These are phyloP conservation scores for Gnetum montanum DNA, from an alignment of 75 land plant species.

Conservation along the genomic window DNA sequence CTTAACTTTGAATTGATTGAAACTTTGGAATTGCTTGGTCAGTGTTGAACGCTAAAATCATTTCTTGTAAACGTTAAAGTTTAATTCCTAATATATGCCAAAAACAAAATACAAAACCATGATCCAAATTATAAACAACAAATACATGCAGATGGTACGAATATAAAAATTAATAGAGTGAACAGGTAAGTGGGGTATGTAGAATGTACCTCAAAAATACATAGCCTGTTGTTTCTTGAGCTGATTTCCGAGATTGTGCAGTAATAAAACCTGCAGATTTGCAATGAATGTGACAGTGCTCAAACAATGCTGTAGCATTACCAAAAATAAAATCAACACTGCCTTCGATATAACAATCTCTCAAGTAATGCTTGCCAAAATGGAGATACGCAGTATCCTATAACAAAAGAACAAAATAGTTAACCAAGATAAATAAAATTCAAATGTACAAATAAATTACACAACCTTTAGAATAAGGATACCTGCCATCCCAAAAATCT, in stretches of 20 bases:
- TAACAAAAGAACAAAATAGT: neutral
- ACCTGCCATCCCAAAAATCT: conserved; percentile 97
- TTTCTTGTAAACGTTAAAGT: too few species aligned
- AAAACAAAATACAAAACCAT: too few species aligned
- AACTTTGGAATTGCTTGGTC: too few species aligned
- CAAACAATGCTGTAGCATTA: conserved; percentile 21
- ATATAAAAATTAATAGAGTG: too few species aligned
- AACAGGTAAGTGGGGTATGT: too few species aligned
- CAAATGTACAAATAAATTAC: neutral
- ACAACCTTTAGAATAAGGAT: neutral
- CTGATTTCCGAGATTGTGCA: conserved; percentile 11
- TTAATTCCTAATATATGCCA: too few species aligned
- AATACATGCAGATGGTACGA: too few species aligned
- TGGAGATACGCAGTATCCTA: conserved; percentile 25
- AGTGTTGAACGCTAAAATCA: too few species aligned
- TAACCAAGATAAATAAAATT: neutral
- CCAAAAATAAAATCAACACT: conserved; percentile 26
- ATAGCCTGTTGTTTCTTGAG: conserved; percentile 10
- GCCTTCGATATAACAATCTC: conserved; percentile 23
- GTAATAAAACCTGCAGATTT: conserved; percentile 16
- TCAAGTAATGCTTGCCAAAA: conserved; percentile 16
- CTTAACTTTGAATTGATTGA: too few species aligned
- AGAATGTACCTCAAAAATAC: conserved; percentile 18
- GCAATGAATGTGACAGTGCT: conserved; percentile 25
- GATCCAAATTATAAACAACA: too few species aligned